Base-by-base conservation (phyloP, 2,329 filamentous ascomycete genomes). In the Colletotrichum euphorbiae region DNA sequence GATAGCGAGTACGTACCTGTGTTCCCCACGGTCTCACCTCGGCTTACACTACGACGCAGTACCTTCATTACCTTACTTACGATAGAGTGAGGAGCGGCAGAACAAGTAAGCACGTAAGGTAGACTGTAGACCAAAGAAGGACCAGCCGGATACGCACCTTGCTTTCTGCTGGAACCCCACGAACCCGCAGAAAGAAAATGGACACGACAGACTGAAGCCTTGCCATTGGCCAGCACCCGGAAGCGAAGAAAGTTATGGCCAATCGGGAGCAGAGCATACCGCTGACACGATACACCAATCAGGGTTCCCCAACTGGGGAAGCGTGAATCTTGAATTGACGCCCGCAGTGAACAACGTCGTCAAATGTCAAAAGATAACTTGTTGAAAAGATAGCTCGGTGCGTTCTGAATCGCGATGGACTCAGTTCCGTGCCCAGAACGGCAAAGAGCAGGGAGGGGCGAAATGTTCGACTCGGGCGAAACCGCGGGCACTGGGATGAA, bases 321-420 rank as follows among this genome's bases (percentile, higher is more conserved):
- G 43, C 48, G 61, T n/a, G 48, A 60, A 66, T 69, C 66, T 69
- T 69, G 65, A 60, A 69, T 69, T 60, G 62, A 65, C 61, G 54
- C 61, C 59, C 36, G 33, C n/a, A 17, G 31, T 57, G 24, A 42
- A 62, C 50, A 19, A 57, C 50, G 50, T 42, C 54, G 61, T 36
- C 48, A 55, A 33, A 15, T 40, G 24, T 8, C 42, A 40, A 51
- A 19, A 15, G n/a, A 28, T 2, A 6, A 28, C 28, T 28, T 7
- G n/a, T n/a, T 28, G 7, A 4, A 28, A 8, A 28, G 6, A 28
- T 28, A 28, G 28, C 28, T 15, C 36, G 9, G 19, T 17, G n/a
- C 2, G 13, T 28, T 28, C 33, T 48, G 48, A 36, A 45, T 42
- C 33, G 33, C 24, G n/a, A 28, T 36, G 6, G 8, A 17, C n/a